These are phyloP conservation scores for Eucalyptus sp. DNA, from an alignment of 345 rosid species.

Conservation along the genomic window DNA sequence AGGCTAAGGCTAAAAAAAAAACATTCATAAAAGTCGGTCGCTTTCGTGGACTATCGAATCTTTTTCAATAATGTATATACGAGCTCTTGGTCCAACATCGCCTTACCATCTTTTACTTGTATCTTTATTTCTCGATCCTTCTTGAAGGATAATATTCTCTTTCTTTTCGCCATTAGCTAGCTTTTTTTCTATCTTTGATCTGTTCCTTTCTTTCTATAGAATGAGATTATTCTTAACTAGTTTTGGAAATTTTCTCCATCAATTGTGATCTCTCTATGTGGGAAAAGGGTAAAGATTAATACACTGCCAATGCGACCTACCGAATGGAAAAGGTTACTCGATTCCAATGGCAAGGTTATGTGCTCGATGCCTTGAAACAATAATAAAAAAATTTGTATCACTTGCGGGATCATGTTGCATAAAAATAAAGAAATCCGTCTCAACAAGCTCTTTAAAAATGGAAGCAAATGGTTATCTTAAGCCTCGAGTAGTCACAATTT, in stretches of 20 bases:
- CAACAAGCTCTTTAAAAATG: not conserved
- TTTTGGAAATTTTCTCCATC: not conserved
- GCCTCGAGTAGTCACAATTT: not conserved
- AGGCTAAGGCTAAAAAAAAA: not conserved
- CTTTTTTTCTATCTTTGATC: not conserved
- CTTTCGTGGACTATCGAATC: not conserved
- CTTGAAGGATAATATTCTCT: not conserved
- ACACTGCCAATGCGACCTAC: fast-evolving
- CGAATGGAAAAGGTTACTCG: not conserved
- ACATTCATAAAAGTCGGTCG: not conserved
- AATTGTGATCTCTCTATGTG: not conserved
- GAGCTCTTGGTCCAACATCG: not conserved
- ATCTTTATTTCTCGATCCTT: not conserved
- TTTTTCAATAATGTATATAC: not conserved
- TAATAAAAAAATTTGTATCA: not conserved
- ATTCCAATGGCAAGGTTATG: not conserved
- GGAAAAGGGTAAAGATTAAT: not conserved
- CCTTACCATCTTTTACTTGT: not conserved
- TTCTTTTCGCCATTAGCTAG: not conserved
- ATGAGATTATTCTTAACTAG: not conserved
- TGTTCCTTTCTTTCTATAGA: not conserved
- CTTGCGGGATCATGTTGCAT: not conserved
- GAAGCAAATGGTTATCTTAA: not conserved
- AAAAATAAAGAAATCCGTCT: not conserved
- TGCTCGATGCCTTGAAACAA: not conserved